phyloP scores from a whole-genome alignment of 257 asterid species.

The Nemophila menziesii region DNA sequence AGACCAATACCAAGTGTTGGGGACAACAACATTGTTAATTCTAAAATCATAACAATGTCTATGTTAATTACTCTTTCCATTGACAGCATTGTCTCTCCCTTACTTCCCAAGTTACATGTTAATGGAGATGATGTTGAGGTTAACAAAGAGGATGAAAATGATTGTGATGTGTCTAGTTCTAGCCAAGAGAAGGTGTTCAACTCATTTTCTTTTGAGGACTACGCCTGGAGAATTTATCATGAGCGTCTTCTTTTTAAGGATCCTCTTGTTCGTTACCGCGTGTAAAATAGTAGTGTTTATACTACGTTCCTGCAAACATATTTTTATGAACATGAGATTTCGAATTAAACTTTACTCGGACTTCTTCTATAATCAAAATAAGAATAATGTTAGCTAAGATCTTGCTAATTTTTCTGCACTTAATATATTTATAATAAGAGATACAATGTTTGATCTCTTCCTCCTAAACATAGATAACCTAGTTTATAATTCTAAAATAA shows the following conservation, averaged over 20 bases:
- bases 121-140: slow-evolving; percentile 5
- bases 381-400: no score
- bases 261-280: slow-evolving; percentile 37
- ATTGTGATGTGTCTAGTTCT: neutral
- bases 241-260: slow-evolving; percentile 43
- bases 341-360: no score
- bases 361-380: no score
- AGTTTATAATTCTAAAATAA: no score
- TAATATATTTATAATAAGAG: no score
- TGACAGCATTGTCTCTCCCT: slow-evolving; percentile 36
- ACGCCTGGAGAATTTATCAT: slow-evolving; percentile 70
- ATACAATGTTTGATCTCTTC: no score
- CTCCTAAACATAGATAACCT: no score
- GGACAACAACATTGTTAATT: slow-evolving; percentile 1
- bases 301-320: no score
- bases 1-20: slow-evolving; percentile 19
- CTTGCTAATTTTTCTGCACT: no score
- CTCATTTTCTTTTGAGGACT: slow-evolving; percentile 51
- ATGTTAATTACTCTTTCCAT: slow-evolving; percentile 46
- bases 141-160: slow-evolving; percentile 3
- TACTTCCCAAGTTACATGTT: slow-evolving; percentile 12
- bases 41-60: slow-evolving; percentile 28
- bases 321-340: no score
- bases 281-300: slow-evolving; percentile 14
- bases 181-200: slow-evolving; percentile 23